phyloP scores from a whole-genome alignment of 2,329 filamentous ascomycete species.

The Byssothecium circinans region DNA sequence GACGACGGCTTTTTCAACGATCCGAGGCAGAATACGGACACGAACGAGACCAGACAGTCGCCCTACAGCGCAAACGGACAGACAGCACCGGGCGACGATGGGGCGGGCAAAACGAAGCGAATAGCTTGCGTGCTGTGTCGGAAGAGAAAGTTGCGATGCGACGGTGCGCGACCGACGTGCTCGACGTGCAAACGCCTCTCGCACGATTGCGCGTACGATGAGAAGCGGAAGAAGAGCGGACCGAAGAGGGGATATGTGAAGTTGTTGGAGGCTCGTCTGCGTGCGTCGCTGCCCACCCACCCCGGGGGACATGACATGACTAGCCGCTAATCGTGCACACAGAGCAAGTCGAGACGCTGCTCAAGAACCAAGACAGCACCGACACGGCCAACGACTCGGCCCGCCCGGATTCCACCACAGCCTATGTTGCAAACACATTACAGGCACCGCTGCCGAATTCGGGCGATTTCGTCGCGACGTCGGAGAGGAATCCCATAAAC shows the following conservation, averaged over 20 bases:
- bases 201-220: conserved; percentile 87
- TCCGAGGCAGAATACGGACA: conserved; percentile 49
- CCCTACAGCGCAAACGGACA: conserved; percentile 44
- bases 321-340: conserved; percentile 20
- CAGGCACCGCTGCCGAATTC: conserved; percentile 26
- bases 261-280: conserved; percentile 86
- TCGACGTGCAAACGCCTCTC: conserved; percentile 85
- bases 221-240: conserved; percentile 90
- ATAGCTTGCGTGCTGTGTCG: conserved; percentile 94
- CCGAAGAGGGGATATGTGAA: conserved; percentile 95
- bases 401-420: conserved; percentile 27
- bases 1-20: conserved; percentile 61
- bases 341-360: conserved; percentile 91
- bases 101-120: conserved; percentile 64
- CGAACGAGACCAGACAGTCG: conserved; percentile 27
- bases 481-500: conserved; percentile 16
- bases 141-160: conserved; percentile 88
- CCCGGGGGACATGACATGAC: conserved; percentile 1
- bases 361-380: conserved; percentile 73
- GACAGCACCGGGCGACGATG: conserved; percentile 49
- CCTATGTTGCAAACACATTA: conserved; percentile 37
- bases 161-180: conserved; percentile 80
- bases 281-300: conserved; percentile 57
- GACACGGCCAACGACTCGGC: conserved; percentile 32
- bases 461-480: conserved; percentile 19